These are phyloP conservation scores for Ceratobasidium sp. DNA, from an alignment of 1,284 basidiomycete genomes.

Conservation along the genomic window DNA sequence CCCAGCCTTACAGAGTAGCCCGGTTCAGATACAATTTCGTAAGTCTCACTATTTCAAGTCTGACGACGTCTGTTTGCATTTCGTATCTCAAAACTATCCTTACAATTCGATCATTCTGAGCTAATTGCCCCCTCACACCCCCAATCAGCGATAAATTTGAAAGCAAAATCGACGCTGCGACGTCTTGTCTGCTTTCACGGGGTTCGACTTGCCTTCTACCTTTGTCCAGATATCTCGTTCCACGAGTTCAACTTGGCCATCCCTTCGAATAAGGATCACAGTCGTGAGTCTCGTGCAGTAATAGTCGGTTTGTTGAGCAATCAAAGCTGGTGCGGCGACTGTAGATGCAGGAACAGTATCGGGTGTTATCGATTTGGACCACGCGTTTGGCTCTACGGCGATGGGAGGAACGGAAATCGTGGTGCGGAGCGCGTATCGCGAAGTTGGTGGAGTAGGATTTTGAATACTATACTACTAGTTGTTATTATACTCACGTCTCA, in stretches of 20 bases:
- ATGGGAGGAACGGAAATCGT: constrained; percentile 49
- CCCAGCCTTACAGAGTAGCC: too few species aligned
- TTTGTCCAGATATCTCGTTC: constrained; percentile 79
- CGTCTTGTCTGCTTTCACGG: not conserved
- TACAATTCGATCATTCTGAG: too few species aligned
- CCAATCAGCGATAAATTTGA: not conserved
- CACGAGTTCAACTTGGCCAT: constrained; percentile 73
- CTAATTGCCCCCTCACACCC: too few species aligned
- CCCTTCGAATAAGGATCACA: constrained; percentile 73
- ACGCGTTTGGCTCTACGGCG: constrained; percentile 18
- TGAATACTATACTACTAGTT: constrained; percentile 15
- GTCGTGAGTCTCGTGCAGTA: constrained; percentile 83
- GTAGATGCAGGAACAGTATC: constrained; percentile 5
- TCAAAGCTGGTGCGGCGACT: constrained; percentile 8
- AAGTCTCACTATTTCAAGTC: too few species aligned
- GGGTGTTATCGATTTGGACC: constrained; percentile 22
- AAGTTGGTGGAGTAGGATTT: constrained; percentile 27
- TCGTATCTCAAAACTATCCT: too few species aligned
- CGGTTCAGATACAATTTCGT: too few species aligned
- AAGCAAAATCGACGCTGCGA: constrained; percentile 25
- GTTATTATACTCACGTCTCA: not conserved
- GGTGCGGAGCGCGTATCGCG: constrained; percentile 47
- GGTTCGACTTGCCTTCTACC: constrained; percentile 56
- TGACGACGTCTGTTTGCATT: too few species aligned
- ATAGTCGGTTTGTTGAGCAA: constrained; percentile 44